Evolutionary conservation across 441 rosid genomes (phyloP).

Genomic region (Brassica hybrid): DNA sequence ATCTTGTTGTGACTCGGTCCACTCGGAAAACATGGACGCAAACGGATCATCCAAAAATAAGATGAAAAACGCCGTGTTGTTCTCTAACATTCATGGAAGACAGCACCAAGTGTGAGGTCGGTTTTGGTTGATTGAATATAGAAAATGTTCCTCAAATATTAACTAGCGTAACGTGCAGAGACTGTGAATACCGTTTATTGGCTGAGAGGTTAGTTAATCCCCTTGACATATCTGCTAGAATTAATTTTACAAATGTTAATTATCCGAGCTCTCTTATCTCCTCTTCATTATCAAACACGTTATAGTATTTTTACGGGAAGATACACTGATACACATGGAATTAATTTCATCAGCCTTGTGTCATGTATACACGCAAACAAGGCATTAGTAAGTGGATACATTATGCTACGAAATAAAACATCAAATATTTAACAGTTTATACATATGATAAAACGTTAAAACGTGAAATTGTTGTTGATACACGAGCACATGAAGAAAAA

Average conservation of each 20-base stretch:
- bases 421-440: slow-evolving; percentile 5
- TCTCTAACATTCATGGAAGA: not conserved
- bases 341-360: not conserved
- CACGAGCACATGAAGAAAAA: not conserved
- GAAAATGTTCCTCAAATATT: not conserved
- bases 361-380: slow-evolving; percentile 16
- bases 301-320: not conserved
- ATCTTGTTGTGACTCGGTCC: slow-evolving; percentile 10
- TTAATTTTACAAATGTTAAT: too few species aligned
- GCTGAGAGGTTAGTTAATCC: too few species aligned
- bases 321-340: not conserved
- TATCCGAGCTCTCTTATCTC: not conserved
- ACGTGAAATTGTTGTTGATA: slow-evolving; percentile 14
- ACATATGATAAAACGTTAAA: not conserved
- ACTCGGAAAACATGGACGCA: not conserved
- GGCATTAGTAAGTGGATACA: not conserved
- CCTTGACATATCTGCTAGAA: too few species aligned
- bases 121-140: too few species aligned
- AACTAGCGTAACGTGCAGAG: not conserved
- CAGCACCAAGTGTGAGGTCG: not conserved
- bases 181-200: too few species aligned
- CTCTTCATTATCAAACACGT: slow-evolving; percentile 5
- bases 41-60: not conserved
- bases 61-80: slow-evolving; percentile 1
- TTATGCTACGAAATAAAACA: not conserved